Conservation (phyloP, 2,329 filamentous ascomycete species). For the Coniella lustricola region DNA sequence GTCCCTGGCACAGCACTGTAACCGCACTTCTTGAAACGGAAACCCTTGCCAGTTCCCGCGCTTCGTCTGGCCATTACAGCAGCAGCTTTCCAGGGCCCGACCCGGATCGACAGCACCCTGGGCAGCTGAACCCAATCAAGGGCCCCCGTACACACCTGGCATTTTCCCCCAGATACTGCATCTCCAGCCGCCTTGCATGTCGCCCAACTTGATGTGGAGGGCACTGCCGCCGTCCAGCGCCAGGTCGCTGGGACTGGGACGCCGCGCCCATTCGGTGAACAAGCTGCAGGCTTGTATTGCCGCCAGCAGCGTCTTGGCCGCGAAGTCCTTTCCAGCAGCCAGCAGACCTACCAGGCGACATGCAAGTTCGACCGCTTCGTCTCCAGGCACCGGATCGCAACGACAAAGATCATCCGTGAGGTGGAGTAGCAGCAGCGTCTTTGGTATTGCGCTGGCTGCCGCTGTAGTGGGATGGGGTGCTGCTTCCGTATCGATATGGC, state of each 20-base stretch:
- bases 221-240: conserved; percentile 6
- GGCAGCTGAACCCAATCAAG: conserved; percentile 12
- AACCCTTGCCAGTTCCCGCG: neutral
- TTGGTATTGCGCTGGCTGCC: conserved; percentile 32
- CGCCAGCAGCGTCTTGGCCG: conserved; percentile 9
- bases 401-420: conserved; percentile 17
- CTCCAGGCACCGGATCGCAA: neutral
- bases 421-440: conserved; percentile 28
- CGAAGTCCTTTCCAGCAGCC: conserved; percentile 5
- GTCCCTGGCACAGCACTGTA: neutral
- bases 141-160: conserved; percentile 1
- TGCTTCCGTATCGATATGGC: conserved; percentile 23
- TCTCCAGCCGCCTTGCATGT: conserved; percentile 14
- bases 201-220: conserved; percentile 12
- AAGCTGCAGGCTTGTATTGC: conserved; percentile 2
- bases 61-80: neutral
- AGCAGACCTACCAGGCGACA: neutral
- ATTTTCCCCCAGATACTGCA: conserved; percentile 4
- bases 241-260: conserved; percentile 7
- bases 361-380: conserved; percentile 5
- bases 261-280: conserved; percentile 1
- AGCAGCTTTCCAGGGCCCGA: neutral
- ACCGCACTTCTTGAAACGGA: neutral
- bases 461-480: conserved; percentile 35
- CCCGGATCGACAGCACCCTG: conserved; percentile 6